phyloP scores from a whole-genome alignment of 169 alveolate species.

The Plasmodium vinckei region DNA sequence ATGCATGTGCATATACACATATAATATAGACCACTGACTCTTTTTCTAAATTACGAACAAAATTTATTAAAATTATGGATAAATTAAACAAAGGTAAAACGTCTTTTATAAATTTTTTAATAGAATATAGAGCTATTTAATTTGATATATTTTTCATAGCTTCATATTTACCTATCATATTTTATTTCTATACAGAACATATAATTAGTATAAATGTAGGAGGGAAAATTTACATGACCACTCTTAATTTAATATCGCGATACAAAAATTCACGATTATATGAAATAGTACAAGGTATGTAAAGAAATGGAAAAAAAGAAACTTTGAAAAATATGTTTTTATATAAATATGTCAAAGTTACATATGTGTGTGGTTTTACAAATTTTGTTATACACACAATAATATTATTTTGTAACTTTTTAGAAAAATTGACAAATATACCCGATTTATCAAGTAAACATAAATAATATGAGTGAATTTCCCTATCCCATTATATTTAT shows the following conservation, averaged over 20 bases:
- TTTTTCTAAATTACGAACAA: neutral
- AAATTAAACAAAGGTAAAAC: conserved; percentile 15
- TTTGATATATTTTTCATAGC: neutral
- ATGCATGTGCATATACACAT: neutral
- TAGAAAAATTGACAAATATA: conserved; percentile 22
- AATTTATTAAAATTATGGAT: conserved; percentile 37
- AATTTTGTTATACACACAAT: neutral
- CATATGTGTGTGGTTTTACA: neutral
- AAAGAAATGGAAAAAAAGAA: neutral
- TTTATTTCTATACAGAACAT: conserved; percentile 21
- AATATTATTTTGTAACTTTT: neutral
- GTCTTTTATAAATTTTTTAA: neutral
- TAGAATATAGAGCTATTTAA: neutral
- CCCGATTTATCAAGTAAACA: conserved; percentile 21
- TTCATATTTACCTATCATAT: neutral
- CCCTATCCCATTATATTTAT: conserved; percentile 1
- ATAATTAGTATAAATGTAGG: conserved; percentile 69
- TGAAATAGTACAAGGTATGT: conserved; percentile 51
- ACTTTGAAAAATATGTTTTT: neutral
- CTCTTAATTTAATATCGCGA: conserved; percentile 49
- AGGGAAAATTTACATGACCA: conserved; percentile 63
- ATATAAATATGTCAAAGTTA: neutral
- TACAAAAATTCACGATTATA: conserved; percentile 49
- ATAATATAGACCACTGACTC: neutral
- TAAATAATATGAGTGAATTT: neutral